Evolutionary conservation across 1,284 basidiomycete genomes (phyloP), one percentile per base, ranked within the genome.

Genomic region (Rhizoctonia solani): DNA sequence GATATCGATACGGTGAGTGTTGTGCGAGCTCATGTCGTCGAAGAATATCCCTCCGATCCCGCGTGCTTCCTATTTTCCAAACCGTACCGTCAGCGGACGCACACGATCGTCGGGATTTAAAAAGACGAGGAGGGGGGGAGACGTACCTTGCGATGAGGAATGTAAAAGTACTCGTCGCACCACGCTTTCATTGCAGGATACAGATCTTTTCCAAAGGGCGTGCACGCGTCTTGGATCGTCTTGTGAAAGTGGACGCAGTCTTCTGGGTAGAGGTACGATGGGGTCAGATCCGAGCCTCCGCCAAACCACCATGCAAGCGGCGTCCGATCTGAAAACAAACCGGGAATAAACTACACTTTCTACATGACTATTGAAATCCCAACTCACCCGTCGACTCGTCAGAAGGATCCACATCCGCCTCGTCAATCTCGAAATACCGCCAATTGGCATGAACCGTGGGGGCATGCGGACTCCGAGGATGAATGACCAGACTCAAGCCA

Each of bases 231-330:
- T 77, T 93, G 92, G 73, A 95, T 79, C 1, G 87, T 89, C 37
- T 76, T 71, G 80, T 99, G 97, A 81, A 98, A 99, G 76, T 95
- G 93, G 25, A 77, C 75, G 1, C 88, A 93, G 76, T 99, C 96
- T 69, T 91, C 89, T 69, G 88, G 86, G 78, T 89, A 94, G 8
- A 99, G 83, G 77, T 98, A 98, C 13, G 89, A 89, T 0, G 97
- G 97, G 0, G 97, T 99, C 52, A 99, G 83, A 76, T 99, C 96
- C 2, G 88, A 87, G n/a, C 96, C 96, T 39, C 96, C 96, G 49
- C 96, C 96, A 74, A 98, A 99, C 97, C 97, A 99, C 95, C 95
- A 99, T 8, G 94, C 90, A 41, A 94, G 77, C 13, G 91, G 77
- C 72, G 85, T 82, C 11, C 76, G 73, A 65, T 68, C 41, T 25